Conservation (phyloP, 2,329 filamentous ascomycete species). For the Phialophora verrucosa region DNA sequence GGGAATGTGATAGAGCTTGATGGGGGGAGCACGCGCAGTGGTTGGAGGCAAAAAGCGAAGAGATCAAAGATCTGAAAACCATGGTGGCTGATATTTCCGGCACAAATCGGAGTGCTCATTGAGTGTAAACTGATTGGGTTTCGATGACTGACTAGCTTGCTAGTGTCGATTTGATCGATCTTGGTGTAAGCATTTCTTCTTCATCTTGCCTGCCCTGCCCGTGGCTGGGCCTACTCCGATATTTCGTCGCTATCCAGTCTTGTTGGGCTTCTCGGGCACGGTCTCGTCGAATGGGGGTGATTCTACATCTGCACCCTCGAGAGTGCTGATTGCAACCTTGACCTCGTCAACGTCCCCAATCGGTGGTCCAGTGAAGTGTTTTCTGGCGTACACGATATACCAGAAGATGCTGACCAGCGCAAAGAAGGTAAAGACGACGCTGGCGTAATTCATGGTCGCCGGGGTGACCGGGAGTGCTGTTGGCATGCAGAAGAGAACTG, state of each 20-base stretch:
- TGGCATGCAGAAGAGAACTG: too few species aligned
- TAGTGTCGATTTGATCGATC: background rate
- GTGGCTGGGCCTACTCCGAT: background rate
- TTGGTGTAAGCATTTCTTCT: background rate
- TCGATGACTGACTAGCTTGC: background rate
- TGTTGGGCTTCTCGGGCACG: background rate
- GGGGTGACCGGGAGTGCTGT: background rate
- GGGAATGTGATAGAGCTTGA: constrained; percentile 55
- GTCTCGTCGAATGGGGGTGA: background rate
- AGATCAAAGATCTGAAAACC: constrained; percentile 33
- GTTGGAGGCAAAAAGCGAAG: constrained; percentile 47
- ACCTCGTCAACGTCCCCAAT: background rate
- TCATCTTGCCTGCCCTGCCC: background rate
- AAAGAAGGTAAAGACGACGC: background rate
- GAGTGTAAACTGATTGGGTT: background rate
- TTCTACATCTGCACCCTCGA: background rate
- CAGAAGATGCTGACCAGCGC: background rate
- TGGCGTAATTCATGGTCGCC: background rate
- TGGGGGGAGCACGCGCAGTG: constrained; percentile 52
- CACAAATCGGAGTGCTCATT: background rate
- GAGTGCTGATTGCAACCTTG: background rate
- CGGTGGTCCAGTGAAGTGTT: background rate
- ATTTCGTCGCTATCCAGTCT: background rate
- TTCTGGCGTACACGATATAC: background rate
- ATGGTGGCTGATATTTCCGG: background rate